A percentile compares a stretch with the other conserved stretches of the same genome.
Evolutionary conservation across 2,329 filamentous ascomycete genomes (phyloP).

Genomic region (Colletotrichum siamense): DNA sequence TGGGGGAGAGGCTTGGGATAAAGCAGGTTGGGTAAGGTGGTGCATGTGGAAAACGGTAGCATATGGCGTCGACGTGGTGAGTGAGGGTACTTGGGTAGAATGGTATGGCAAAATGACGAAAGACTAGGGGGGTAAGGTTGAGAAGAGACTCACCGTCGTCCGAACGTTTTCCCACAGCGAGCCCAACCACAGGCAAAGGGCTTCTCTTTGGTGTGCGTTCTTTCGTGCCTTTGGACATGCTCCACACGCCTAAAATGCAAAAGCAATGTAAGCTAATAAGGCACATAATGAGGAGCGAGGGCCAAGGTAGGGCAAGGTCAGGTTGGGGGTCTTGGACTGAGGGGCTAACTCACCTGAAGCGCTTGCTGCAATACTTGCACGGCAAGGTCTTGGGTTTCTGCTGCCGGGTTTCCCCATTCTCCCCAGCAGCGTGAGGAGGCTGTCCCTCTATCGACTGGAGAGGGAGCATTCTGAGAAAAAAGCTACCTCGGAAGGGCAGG

Average conservation of each 20-base stretch:
- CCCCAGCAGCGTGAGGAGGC: constrained; percentile 41
- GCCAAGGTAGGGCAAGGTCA: constrained; percentile 19
- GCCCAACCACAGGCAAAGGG: constrained; percentile 66
- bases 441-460: constrained; percentile 58
- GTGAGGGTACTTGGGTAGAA: constrained; percentile 11
- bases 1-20: constrained; percentile 11
- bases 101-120: constrained; percentile 1
- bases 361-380: constrained; percentile 68
- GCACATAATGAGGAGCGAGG: constrained; percentile 8
- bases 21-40: constrained; percentile 12
- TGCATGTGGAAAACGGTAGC: background rate
- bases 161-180: constrained; percentile 67
- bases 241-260: constrained; percentile 61
- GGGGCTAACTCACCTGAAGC: constrained; percentile 58
- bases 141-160: constrained; percentile 58
- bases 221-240: constrained; percentile 68
- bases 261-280: constrained; percentile 46
- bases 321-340: constrained; percentile 14
- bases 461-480: constrained; percentile 52
- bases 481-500: background rate
- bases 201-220: constrained; percentile 70
- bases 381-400: constrained; percentile 67
- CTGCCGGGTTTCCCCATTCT: constrained; percentile 56
- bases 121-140: constrained; percentile 16
- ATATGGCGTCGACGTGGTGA: constrained; percentile 11